Base-by-base conservation (phyloP, 495 filamentous ascomycete species). In the Penicillium turbatum region DNA sequence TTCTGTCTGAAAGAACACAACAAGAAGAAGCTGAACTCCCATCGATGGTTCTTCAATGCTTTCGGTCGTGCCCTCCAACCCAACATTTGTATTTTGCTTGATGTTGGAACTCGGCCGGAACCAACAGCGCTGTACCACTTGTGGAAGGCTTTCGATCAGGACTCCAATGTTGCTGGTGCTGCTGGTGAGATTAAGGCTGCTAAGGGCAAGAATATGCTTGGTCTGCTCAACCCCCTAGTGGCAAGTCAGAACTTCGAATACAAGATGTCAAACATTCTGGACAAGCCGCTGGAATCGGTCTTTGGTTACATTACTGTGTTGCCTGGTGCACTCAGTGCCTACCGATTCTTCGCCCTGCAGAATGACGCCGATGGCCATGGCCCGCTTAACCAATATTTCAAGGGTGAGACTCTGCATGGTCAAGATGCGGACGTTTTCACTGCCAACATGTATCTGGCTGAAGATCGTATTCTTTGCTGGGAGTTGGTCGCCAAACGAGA, bases 1-100 rank as follows among this genome's bases (percentile, higher is more conserved):
- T 97, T 99, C 67, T 99, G 95, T 67, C 72, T 99, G 48, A 99
- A 99, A 74, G 95, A 99, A 66, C 90, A 95, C 72, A 99, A 99
- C 68, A 79, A 86, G 62, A 96, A 96, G 77, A 99, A 97, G 74
- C 79, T 99, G 45, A 99, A 99, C 74, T 96, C 90, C 5, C 95
- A 99, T 73, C 84, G 95, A 45, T 99, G 95, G 95, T 96, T 97
- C 73, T 99, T 99, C 75, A 97, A 99, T 67, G 95, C 92, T 2
- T 96, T 99, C 55, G 95, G 95, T 50, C 85, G 87, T 57, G 88
- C 92, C 3, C 77, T 99, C 11, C 92, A 89, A 46, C 95, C 95
- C 0, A 97, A 99, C 55, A 88, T 99, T 40, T 97, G 95, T 69
- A 95, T 97, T 65, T 73, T 98, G 45, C 85, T 98, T 8, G 93